Evolutionary conservation across 2,329 filamentous ascomycete genomes (phyloP).

Genomic region (Claviceps quebecensis): DNA sequence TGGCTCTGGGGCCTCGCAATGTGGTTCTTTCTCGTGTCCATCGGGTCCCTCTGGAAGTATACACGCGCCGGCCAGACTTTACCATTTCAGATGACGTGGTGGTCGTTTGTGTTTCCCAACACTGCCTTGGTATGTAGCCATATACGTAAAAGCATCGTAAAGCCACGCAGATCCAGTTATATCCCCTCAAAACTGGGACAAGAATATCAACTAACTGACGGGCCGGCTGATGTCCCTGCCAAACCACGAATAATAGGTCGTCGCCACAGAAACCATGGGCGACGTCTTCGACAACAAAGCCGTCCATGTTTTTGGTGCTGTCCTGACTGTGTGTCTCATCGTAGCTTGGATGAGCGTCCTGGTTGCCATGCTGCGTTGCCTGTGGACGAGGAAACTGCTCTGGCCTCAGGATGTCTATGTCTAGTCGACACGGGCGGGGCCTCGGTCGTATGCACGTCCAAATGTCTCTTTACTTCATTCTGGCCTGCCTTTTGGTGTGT

Average conservation of each 20-base stretch:
- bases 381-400: slow-evolving; percentile 52
- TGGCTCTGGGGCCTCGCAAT: slow-evolving; percentile 76
- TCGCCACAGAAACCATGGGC: slow-evolving; percentile 59
- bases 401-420: slow-evolving; percentile 50
- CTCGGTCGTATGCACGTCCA: background rate
- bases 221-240: background rate
- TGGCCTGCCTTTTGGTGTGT: slow-evolving; percentile 3
- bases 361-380: slow-evolving; percentile 54
- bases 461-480: slow-evolving; percentile 2
- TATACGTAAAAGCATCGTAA: background rate
- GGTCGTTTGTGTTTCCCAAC: slow-evolving; percentile 70
- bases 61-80: slow-evolving; percentile 42
- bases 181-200: no score
- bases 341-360: slow-evolving; percentile 57
- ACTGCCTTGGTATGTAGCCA: slow-evolving; percentile 43
- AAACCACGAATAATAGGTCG: slow-evolving; percentile 23
- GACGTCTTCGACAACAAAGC: slow-evolving; percentile 43
- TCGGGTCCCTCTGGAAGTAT: slow-evolving; percentile 62
- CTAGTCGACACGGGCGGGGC: slow-evolving; percentile 4
- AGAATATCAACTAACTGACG: background rate
- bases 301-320: slow-evolving; percentile 53
- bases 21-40: slow-evolving; percentile 72
- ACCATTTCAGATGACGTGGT: slow-evolving; percentile 76
- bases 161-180: no score
- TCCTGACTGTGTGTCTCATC: slow-evolving; percentile 51